These are phyloP conservation scores for Acaromyces ingoldii DNA, from an alignment of 1,284 basidiomycete species.

Conservation along the genomic window DNA sequence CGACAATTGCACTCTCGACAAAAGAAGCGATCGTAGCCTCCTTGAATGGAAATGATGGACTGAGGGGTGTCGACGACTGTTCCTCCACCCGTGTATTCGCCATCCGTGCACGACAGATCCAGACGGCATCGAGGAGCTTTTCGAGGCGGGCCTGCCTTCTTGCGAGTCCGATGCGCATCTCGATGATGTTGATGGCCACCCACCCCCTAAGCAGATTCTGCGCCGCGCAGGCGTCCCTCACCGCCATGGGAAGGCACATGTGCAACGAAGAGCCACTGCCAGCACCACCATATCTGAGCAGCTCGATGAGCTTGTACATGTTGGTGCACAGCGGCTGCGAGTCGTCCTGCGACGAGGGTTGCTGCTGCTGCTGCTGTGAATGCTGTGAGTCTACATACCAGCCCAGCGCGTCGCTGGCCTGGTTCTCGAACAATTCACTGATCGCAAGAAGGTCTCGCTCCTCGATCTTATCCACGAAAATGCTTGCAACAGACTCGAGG, in stretches of 20 bases:
- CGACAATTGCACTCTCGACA: conserved; percentile 42
- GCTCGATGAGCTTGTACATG: conserved; percentile 42
- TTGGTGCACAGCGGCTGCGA: conserved; percentile 30
- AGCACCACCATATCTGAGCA: conserved; percentile 13
- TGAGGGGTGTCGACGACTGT: neutral
- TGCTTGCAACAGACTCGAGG: conserved; percentile 36
- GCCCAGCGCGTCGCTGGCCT: conserved; percentile 23
- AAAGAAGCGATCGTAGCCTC: conserved; percentile 42
- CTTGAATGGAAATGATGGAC: conserved; percentile 22
- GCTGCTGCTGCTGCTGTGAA: too few species aligned
- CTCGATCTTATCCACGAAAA: conserved; percentile 42
- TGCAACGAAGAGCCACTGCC: conserved; percentile 14
- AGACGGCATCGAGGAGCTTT: conserved; percentile 43
- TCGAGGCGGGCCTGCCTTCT: conserved; percentile 31
- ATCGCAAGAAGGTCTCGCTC: conserved; percentile 38
- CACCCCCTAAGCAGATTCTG: conserved; percentile 42
- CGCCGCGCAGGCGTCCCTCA: conserved; percentile 36
- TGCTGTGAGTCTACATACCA: conserved; percentile 16
- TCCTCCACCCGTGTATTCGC: conserved; percentile 10
- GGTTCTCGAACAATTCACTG: conserved; percentile 36
- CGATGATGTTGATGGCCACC: conserved; percentile 44
- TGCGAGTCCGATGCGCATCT: conserved; percentile 36
- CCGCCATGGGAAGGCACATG: conserved; percentile 27
- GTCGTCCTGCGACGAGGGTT: too few species aligned
- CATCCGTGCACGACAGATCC: conserved; percentile 44